Evolutionary conservation across 2,329 filamentous ascomycete genomes (phyloP).

Genomic region (Graphilbum fragrans): DNA sequence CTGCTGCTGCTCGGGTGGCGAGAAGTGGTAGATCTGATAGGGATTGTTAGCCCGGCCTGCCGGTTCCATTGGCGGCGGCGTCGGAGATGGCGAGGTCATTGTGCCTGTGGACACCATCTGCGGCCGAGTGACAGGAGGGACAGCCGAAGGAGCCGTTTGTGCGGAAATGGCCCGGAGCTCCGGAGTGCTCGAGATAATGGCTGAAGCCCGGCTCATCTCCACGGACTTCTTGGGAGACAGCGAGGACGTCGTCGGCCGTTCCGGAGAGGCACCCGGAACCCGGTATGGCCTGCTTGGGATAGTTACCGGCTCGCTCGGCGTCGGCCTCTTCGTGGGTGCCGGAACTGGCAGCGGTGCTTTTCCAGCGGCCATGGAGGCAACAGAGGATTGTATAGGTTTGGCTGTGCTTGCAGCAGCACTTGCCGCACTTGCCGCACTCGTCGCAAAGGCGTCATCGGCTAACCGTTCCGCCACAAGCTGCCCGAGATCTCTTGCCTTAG

Average conservation of each 20-base stretch:
- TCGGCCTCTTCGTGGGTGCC: slow-evolving; percentile 12
- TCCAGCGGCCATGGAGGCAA: background rate
- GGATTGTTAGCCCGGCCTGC: slow-evolving; percentile 19
- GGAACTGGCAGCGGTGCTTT: background rate
- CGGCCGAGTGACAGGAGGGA: slow-evolving; percentile 15
- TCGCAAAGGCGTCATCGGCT: slow-evolving; percentile 72
- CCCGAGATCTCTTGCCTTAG: slow-evolving; percentile 41
- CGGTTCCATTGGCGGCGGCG: slow-evolving; percentile 20
- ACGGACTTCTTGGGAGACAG: slow-evolving; percentile 26
- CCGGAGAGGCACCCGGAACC: slow-evolving; percentile 4
- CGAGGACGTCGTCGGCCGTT: slow-evolving; percentile 18
- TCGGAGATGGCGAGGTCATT: slow-evolving; percentile 56
- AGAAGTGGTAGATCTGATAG: slow-evolving; percentile 29
- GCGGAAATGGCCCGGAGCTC: slow-evolving; percentile 47
- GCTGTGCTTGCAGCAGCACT: slow-evolving; percentile 6
- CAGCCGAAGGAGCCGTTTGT: slow-evolving; percentile 21
- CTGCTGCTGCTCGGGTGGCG: slow-evolving; percentile 19
- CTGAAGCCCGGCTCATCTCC: slow-evolving; percentile 47
- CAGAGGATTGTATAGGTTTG: slow-evolving; percentile 13
- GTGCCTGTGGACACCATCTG: slow-evolving; percentile 54
- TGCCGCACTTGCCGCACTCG: slow-evolving; percentile 19
- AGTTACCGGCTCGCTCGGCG: background rate
- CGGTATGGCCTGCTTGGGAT: slow-evolving; percentile 9
- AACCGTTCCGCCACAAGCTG: slow-evolving; percentile 63
- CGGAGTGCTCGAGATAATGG: slow-evolving; percentile 50